These are phyloP conservation scores for Penicillium digitatum DNA, from an alignment of 2,329 filamentous ascomycete genomes.

Conservation along the genomic window DNA sequence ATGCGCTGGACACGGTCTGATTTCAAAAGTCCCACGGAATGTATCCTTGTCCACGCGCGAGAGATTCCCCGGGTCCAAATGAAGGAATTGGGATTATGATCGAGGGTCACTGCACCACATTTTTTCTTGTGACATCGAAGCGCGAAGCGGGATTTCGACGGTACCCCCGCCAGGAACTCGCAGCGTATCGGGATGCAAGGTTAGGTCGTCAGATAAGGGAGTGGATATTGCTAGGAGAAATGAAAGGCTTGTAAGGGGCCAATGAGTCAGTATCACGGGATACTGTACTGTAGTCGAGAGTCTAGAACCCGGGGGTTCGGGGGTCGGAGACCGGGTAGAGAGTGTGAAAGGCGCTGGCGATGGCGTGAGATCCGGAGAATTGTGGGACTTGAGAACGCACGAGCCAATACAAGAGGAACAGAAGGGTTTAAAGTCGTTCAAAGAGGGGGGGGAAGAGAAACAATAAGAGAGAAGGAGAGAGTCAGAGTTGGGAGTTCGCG, in stretches of 20 bases:
- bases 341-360: neutral
- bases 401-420: neutral
- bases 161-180: constrained; percentile 6
- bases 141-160: constrained; percentile 6
- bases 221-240: constrained; percentile 10
- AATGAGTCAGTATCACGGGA: neutral
- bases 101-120: constrained; percentile 20
- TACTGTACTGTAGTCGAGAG: constrained; percentile 8
- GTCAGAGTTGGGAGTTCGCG: constrained; percentile 15
- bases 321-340: neutral
- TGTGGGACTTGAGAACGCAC: constrained; percentile 15
- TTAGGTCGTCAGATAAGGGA: constrained; percentile 10
- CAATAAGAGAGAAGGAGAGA: constrained; percentile 34
- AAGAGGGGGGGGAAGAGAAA: constrained; percentile 8
- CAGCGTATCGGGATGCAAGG: neutral
- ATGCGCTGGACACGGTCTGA: constrained; percentile 10
- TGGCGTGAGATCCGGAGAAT: constrained; percentile 11
- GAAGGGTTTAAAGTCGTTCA: no score
- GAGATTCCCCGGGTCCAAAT: constrained; percentile 13
- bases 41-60: constrained; percentile 8
- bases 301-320: neutral
- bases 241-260: neutral
- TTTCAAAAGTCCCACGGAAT: constrained; percentile 19
- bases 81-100: constrained; percentile 19
- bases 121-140: constrained; percentile 19